These are phyloP conservation scores for Tricholoma bakamatsutake DNA, from an alignment of 768 basidiomycete species.

Conservation along the genomic window DNA sequence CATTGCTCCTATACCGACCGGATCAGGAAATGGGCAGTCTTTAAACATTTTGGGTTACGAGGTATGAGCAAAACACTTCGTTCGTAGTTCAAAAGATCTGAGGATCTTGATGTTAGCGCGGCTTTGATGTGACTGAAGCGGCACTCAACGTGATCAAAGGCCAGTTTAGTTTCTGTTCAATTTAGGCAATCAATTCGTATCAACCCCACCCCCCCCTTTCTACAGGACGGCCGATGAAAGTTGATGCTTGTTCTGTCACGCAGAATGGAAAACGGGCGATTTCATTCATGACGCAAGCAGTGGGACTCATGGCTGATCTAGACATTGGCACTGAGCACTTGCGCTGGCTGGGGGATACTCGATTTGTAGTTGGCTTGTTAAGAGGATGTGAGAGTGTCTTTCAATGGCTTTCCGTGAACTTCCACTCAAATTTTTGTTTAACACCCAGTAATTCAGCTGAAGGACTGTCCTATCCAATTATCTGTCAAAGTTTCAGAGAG, in stretches of 20 bases:
- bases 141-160: conserved; percentile 81
- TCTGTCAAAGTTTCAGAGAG: conserved; percentile 62
- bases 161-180: conserved; percentile 19
- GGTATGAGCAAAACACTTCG: conserved; percentile 24
- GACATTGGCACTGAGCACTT: conserved; percentile 81
- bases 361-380: conserved; percentile 71
- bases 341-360: conserved; percentile 80
- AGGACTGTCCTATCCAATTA: conserved; percentile 60
- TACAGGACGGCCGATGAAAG: conserved; percentile 63
- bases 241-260: conserved; percentile 70
- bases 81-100: not conserved
- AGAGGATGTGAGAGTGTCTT: conserved; percentile 51
- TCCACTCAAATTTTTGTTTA: not conserved
- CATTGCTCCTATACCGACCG: conserved; percentile 74
- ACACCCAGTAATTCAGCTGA: conserved; percentile 44
- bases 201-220: not conserved
- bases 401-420: not conserved
- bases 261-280: conserved; percentile 58
- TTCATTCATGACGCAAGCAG: conserved; percentile 79
- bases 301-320: conserved; percentile 82
- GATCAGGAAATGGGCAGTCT: conserved; percentile 74
- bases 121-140: conserved; percentile 65
- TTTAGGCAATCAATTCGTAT: not conserved
- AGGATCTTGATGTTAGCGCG: conserved; percentile 38
- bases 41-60: conserved; percentile 69